A percentile compares a stretch with the other conserved stretches of the same genome.
Evolutionary conservation across 192 early-diverging fungal species (phyloP).

Genomic region (Chytriomyces hyalinus): DNA sequence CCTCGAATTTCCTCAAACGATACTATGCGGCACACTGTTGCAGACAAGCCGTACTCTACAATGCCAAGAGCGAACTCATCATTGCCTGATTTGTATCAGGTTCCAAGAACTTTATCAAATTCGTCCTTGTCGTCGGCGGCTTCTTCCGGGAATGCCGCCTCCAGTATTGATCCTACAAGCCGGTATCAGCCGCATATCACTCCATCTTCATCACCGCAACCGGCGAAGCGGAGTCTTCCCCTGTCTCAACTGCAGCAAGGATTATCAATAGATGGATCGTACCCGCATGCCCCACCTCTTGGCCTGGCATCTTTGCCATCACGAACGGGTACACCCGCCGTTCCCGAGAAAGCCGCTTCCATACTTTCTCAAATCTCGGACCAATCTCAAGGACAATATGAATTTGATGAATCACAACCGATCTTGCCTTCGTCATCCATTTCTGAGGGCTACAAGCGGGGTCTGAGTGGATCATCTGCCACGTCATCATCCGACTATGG

Average conservation of each 20-base stretch:
- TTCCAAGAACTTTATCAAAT: conserved; percentile 5
- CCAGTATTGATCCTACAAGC: not conserved
- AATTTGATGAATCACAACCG: not conserved
- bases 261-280: too few relatives aligned
- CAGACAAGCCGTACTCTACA: conserved; percentile 6
- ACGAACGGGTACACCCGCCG: not conserved
- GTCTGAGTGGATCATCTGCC: conserved; percentile 15
- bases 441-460: conserved; percentile 27
- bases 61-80: not conserved
- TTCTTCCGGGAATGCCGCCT: not conserved
- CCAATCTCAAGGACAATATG: not conserved
- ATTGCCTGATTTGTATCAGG: not conserved
- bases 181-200: conserved; percentile 9
- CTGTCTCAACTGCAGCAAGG: not conserved
- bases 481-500: conserved; percentile 8
- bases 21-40: not conserved
- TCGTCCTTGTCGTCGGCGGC: not conserved
- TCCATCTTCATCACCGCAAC: conserved; percentile 2
- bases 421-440: not conserved
- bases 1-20: not conserved
- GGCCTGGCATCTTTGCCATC: not conserved
- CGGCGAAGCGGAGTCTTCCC: not conserved
- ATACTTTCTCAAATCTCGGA: not conserved
- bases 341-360: not conserved
- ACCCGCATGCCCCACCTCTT: not conserved